These are phyloP conservation scores for Lactarius hengduanensis DNA, from an alignment of 768 basidiomycete species.

Conservation along the genomic window DNA sequence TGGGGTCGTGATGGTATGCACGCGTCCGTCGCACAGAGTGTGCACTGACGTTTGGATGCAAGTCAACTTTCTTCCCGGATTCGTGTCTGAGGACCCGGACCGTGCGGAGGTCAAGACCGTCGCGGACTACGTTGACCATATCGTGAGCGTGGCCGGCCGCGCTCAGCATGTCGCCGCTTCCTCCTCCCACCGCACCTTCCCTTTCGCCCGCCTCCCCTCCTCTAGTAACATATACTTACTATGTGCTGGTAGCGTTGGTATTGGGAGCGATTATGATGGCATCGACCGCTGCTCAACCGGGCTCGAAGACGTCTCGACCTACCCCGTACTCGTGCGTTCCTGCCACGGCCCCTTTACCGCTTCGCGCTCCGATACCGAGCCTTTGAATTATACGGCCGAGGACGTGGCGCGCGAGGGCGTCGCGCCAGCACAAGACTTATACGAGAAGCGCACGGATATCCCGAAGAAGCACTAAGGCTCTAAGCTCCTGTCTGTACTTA, in stretches of 20 bases:
- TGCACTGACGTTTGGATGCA: conserved; percentile 32
- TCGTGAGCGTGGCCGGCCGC: conserved; percentile 68
- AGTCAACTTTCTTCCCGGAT: conserved; percentile 79
- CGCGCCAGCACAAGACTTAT: conserved; percentile 63
- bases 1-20: conserved; percentile 82
- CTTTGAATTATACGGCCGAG: conserved; percentile 66
- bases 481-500: not conserved
- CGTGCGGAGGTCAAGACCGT: conserved; percentile 59
- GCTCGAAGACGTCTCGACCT: conserved; percentile 87
- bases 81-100: conserved; percentile 56
- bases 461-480: conserved; percentile 28
- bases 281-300: conserved; percentile 66
- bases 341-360: not conserved
- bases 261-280: conserved; percentile 85
- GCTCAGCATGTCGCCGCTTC: conserved; percentile 52
- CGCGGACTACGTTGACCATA: conserved; percentile 86
- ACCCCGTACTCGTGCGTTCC: conserved; percentile 55
- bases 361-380: not conserved
- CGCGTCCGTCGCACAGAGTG: not conserved
- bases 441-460: conserved; percentile 74
- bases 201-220: not conserved
- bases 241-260: conserved; percentile 59
- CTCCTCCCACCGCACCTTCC: not conserved
- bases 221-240: not conserved
- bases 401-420: conserved; percentile 68